A percentile compares a stretch with the other conserved stretches of the same genome.
Conservation (phyloP, 1,284 basidiomycete genomes). For the Singerocomus inundabilis region DNA sequence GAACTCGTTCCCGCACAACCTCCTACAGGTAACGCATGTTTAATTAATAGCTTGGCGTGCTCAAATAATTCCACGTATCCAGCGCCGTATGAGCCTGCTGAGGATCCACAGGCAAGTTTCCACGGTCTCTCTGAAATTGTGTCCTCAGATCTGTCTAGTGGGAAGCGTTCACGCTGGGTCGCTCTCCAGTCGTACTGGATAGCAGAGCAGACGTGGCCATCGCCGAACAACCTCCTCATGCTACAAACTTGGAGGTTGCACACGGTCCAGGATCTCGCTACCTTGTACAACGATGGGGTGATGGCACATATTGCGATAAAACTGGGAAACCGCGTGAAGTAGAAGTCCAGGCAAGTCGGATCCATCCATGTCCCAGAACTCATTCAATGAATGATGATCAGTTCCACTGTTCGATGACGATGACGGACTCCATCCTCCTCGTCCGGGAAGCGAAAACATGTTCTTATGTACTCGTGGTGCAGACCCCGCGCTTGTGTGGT, state of each 20-base stretch:
- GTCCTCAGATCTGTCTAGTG: slow-evolving; percentile 46
- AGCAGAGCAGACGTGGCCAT: slow-evolving; percentile 65
- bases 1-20: slow-evolving; percentile 60
- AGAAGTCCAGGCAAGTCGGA: slow-evolving; percentile 78
- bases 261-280: slow-evolving; percentile 80
- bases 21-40: slow-evolving; percentile 53
- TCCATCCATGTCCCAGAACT: slow-evolving; percentile 6
- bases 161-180: slow-evolving; percentile 79
- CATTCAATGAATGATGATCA: slow-evolving; percentile 34
- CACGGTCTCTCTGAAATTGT: slow-evolving; percentile 19
- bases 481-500: slow-evolving; percentile 88
- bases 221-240: slow-evolving; percentile 60
- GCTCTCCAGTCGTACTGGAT: slow-evolving; percentile 59
- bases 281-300: slow-evolving; percentile 87
- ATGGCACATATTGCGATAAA: slow-evolving; percentile 90
- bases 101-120: slow-evolving; percentile 68
- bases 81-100: slow-evolving; percentile 74
- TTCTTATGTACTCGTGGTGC: slow-evolving; percentile 88
- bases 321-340: slow-evolving; percentile 81
- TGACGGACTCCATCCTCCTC: slow-evolving; percentile 81
- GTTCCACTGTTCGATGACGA: slow-evolving; percentile 95
- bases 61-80: slow-evolving; percentile 16
- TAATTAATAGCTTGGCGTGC: slow-evolving; percentile 19
- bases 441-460: slow-evolving; percentile 91
- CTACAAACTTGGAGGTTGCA: slow-evolving; percentile 70